Evolutionary conservation across 805 yeast genomes (phyloP).

Genomic region (Priceomyces haplophilus): DNA sequence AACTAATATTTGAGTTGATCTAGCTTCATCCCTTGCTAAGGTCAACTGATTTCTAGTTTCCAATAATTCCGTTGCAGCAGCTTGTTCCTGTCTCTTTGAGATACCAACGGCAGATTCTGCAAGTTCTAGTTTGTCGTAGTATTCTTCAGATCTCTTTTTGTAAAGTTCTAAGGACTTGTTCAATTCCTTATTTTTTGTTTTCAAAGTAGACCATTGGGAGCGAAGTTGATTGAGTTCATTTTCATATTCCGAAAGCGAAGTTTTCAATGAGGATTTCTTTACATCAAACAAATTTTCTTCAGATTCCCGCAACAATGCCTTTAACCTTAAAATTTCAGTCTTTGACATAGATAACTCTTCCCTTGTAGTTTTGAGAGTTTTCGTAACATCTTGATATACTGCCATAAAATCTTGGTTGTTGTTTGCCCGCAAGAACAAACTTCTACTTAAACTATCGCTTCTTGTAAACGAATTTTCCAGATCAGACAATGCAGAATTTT

Average conservation of each 20-base stretch:
- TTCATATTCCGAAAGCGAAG: slow-evolving; percentile 33
- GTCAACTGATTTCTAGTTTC: slow-evolving; percentile 41
- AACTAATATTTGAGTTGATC: slow-evolving; percentile 50
- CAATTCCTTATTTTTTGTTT: slow-evolving; percentile 55
- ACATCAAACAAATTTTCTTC: slow-evolving; percentile 43
- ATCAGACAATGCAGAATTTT: not conserved
- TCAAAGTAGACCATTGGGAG: slow-evolving; percentile 55
- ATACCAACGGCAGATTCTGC: slow-evolving; percentile 72
- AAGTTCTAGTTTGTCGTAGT: slow-evolving; percentile 66
- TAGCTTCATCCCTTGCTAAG: slow-evolving; percentile 51
- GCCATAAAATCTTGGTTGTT: slow-evolving; percentile 45
- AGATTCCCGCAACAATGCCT: slow-evolving; percentile 39
- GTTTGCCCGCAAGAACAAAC: slow-evolving; percentile 19
- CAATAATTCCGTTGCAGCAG: slow-evolving; percentile 48
- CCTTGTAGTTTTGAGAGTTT: slow-evolving; percentile 41
- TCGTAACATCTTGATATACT: slow-evolving; percentile 49
- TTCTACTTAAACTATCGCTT: slow-evolving; percentile 34
- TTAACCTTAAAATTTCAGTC: slow-evolving; percentile 40
- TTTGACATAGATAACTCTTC: slow-evolving; percentile 42
- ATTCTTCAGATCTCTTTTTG: slow-evolving; percentile 70
- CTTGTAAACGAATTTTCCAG: slow-evolving; percentile 12
- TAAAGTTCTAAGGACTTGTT: slow-evolving; percentile 56
- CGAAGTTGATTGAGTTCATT: slow-evolving; percentile 47
- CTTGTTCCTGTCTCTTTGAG: slow-evolving; percentile 59
- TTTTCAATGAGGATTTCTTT: slow-evolving; percentile 41